These are phyloP conservation scores for Paraconiothyrium sp. DNA, from an alignment of 2,329 filamentous ascomycete genomes.

Conservation along the genomic window DNA sequence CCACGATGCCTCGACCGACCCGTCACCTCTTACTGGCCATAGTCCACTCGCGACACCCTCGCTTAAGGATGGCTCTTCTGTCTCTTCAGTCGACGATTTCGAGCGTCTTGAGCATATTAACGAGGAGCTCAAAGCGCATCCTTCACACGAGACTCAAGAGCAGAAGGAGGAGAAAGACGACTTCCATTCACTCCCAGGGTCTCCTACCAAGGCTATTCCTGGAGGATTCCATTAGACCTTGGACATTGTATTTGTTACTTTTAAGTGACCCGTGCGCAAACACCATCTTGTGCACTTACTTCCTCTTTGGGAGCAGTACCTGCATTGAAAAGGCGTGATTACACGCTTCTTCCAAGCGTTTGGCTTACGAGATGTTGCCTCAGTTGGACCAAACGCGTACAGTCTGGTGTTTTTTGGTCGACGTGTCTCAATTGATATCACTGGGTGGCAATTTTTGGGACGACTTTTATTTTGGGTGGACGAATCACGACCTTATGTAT, in stretches of 20 bases:
- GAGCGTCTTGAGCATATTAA: slow-evolving; percentile 44
- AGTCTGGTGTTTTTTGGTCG: not conserved
- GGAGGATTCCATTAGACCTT: slow-evolving; percentile 35
- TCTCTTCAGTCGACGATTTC: slow-evolving; percentile 39
- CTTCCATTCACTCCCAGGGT: slow-evolving; percentile 54
- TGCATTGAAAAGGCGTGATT: not conserved
- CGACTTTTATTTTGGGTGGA: not conserved
- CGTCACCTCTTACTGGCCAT: slow-evolving; percentile 34
- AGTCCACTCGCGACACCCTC: slow-evolving; percentile 47
- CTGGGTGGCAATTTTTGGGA: not conserved
- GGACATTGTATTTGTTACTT: not conserved
- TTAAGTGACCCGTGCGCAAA: not conserved
- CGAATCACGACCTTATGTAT: slow-evolving; percentile 3
- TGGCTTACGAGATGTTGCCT: not conserved
- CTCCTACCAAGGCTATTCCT: slow-evolving; percentile 43
- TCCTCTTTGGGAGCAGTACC: not conserved
- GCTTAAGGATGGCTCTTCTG: slow-evolving; percentile 45
- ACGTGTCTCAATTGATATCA: slow-evolving; percentile 2
- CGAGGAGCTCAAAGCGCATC: slow-evolving; percentile 38
- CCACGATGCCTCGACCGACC: slow-evolving; percentile 30
- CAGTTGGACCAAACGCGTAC: not conserved
- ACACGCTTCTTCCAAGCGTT: not conserved
- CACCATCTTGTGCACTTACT: not conserved
- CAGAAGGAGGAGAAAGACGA: slow-evolving; percentile 47
- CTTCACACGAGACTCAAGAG: slow-evolving; percentile 28